phyloP scores from a whole-genome alignment of 805 yeast species.

The Schwanniomyces polymorphus region DNA sequence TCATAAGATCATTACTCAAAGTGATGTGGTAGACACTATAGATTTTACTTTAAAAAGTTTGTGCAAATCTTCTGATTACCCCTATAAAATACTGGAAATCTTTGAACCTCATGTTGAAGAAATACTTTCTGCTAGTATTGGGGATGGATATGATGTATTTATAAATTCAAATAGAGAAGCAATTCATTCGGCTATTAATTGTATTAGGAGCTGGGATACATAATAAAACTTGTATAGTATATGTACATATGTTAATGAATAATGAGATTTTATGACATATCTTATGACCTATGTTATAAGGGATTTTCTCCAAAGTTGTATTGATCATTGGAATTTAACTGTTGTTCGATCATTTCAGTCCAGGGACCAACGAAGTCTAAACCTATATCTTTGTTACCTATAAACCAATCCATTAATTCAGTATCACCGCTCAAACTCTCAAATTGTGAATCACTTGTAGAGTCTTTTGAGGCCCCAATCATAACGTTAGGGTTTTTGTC shows the following conservation, averaged over 20 bases:
- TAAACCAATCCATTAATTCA: conserved; percentile 46
- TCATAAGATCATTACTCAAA: neutral
- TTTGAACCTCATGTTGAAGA: neutral
- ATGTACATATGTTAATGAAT: neutral
- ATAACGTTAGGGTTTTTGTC: conserved; percentile 4
- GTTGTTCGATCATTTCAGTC: conserved; percentile 78
- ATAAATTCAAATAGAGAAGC: neutral
- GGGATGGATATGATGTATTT: neutral
- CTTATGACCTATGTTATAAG: neutral
- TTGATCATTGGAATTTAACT: conserved; percentile 40
- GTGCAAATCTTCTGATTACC: neutral
- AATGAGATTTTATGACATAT: neutral
- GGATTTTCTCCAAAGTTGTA: conserved; percentile 4
- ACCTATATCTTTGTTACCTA: conserved; percentile 37
- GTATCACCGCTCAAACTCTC: conserved; percentile 32
- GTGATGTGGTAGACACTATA: neutral
- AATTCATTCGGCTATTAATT: conserved; percentile 19
- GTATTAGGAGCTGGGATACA: conserved; percentile 27
- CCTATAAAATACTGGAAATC: neutral
- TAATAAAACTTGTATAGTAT: neutral
- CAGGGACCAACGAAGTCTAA: conserved; percentile 64
- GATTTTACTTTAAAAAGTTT: neutral
- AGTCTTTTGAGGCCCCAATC: conserved; percentile 7
- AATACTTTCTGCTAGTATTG: neutral
- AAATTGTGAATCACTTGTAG: conserved; percentile 13